Base-by-base conservation (phyloP, 805 yeast species). In the Cyberlindnera galapagoensis region DNA sequence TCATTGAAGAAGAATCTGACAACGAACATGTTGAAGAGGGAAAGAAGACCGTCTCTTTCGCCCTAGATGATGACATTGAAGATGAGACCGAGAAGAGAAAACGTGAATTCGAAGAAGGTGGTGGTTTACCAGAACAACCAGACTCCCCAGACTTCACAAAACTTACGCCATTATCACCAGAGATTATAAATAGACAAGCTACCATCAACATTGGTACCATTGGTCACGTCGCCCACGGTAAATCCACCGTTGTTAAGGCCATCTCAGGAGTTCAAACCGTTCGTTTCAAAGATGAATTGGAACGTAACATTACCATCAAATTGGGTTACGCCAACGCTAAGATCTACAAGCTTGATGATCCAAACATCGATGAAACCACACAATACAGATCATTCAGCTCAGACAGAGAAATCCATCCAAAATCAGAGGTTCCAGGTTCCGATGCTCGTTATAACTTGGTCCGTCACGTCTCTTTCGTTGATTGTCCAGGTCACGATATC, bases 401-500 rank as follows among this genome's bases (percentile, higher is more conserved):
- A 20, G 96, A 86, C 57, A 90, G 84, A 63, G 99, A 92, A 67
- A 84, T 92, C 49, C 72, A 75, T 56, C 99, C 99, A 47, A 81
- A 80, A 56, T 85, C 97, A 65, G 82, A 80, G 54, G 76, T 85
- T 49, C 79, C 80, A 44, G 95, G 92, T 9, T 86, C 95, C 62
- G 60, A 59, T n/a, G 94, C 95, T 35, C 83, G 95, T 57, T 88
- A 87, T 64, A 74, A 75, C 52, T 72, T 92, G 49, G 77, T 87
- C 26, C 86, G 99, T 65, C 99, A 92, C 59, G 98, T 92, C 33
- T 86, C 96, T 9, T 94, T 94, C 54, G 98, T 94, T 41, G 99
- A 92, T 71, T 94, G 98, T 71, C 99, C 99, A 40, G 99, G 99
- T 62, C 99, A 92, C 83, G 99, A 92, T 71, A 94, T 92, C 69